Conservation (phyloP, 225 moss, liverwort and hornwort genomes). For the Physcomitrium patens region DNA sequence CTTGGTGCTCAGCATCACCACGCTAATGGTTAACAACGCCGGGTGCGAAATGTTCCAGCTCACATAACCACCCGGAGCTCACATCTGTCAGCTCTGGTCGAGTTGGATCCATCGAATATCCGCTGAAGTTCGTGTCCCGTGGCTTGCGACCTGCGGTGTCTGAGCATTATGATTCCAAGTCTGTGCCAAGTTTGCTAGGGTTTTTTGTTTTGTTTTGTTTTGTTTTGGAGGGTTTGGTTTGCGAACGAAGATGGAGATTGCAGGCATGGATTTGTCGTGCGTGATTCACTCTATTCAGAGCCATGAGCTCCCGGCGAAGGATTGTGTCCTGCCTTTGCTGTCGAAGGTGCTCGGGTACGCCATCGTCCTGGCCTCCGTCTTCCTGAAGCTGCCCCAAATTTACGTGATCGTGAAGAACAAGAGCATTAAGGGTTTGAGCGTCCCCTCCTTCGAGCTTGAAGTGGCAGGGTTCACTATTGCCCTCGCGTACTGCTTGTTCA, state of each 20-base stretch:
- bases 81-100: too few relatives aligned
- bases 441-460: conserved; percentile 88
- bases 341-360: conserved; percentile 77
- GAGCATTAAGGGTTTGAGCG: conserved; percentile 87
- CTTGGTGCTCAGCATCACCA: too few relatives aligned
- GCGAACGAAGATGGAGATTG: conserved; percentile 34
- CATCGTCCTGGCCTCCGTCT: conserved; percentile 69
- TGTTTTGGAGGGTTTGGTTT: background rate
- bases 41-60: too few relatives aligned
- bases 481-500: conserved; percentile 78
- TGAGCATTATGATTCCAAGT: too few relatives aligned
- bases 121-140: too few relatives aligned
- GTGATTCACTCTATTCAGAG: conserved; percentile 56
- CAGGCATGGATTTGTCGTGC: conserved; percentile 76
- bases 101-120: too few relatives aligned
- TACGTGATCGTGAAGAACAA: conserved; percentile 73
- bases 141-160: too few relatives aligned
- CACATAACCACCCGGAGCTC: too few relatives aligned
- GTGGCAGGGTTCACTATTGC: conserved; percentile 88
- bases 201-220: background rate
- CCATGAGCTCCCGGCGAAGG: conserved; percentile 60
- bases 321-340: conserved; percentile 74
- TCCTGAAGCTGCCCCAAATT: conserved; percentile 93
- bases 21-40: too few relatives aligned
- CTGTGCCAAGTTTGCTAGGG: background rate